These are phyloP conservation scores for Verticillium isaacii DNA, from an alignment of 2,329 filamentous ascomycete species.

Conservation along the genomic window DNA sequence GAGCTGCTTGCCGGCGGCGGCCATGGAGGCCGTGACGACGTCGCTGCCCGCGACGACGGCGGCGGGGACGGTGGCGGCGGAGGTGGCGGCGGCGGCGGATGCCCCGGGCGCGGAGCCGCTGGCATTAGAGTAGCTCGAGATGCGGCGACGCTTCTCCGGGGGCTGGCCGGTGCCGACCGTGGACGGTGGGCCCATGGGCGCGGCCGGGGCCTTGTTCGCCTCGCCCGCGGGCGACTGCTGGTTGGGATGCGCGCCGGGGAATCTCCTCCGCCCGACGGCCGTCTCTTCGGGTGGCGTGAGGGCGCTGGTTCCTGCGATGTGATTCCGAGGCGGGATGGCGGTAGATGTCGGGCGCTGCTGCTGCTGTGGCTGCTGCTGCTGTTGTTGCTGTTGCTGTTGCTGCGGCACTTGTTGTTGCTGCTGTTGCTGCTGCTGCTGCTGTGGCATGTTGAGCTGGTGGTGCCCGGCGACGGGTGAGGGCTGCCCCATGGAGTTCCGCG, in stretches of 20 bases:
- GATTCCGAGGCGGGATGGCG: constrained; percentile 31
- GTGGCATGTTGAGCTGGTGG: constrained; percentile 16
- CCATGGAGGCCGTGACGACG: constrained; percentile 11
- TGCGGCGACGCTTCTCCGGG: constrained; percentile 29
- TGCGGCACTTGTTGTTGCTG: constrained; percentile 10
- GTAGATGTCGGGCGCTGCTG: constrained; percentile 26
- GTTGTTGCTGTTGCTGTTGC: constrained; percentile 13
- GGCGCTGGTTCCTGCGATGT: constrained; percentile 35
- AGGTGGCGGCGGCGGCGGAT: constrained; percentile 13
- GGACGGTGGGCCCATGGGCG: constrained; percentile 9
- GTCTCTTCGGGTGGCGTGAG: constrained; percentile 54
- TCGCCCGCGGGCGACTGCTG: constrained; percentile 3
- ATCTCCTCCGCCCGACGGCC: constrained; percentile 37
- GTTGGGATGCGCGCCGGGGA: constrained; percentile 14
- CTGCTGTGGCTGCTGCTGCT: constrained; percentile 16
- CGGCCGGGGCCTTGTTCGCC: constrained; percentile 8
- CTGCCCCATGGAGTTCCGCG: constrained; percentile 22
- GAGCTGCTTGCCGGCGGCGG: constrained; percentile 15
- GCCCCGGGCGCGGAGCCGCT: constrained; percentile 4
- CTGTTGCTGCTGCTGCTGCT: constrained; percentile 7
- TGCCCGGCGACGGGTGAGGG: constrained; percentile 15
- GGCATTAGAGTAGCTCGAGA: constrained; percentile 17
- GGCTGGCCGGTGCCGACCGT: constrained; percentile 2
- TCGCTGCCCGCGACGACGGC: constrained; percentile 28
- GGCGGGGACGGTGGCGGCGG: constrained; percentile 20